phyloP scores from a whole-genome alignment of 345 rosid species.

The Ailanthus altissimus region DNA sequence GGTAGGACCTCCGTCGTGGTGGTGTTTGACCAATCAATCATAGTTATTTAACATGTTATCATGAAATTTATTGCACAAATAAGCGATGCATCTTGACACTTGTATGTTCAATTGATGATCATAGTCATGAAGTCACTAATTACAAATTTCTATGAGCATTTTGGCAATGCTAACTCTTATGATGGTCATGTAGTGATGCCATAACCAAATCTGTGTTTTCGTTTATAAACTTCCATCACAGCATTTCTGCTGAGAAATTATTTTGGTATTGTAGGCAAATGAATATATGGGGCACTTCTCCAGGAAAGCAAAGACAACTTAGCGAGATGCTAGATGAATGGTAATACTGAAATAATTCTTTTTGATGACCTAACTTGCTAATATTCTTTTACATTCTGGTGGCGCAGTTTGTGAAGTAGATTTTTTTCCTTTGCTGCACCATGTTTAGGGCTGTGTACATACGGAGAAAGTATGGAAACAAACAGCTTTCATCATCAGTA shows the following conservation, averaged over 20 bases:
- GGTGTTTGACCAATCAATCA: neutral
- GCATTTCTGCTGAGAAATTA: slow-evolving; percentile 9
- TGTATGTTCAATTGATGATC: neutral
- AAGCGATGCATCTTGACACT: neutral
- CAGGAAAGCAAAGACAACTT: slow-evolving; percentile 80
- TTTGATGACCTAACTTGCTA: slow-evolving; percentile 14
- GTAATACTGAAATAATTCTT: slow-evolving; percentile 40
- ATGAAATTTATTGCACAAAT: neutral
- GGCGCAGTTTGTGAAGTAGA: slow-evolving; percentile 2
- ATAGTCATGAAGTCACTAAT: neutral
- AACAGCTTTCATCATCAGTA: slow-evolving; percentile 66
- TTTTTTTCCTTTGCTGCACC: neutral
- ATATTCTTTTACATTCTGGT: neutral
- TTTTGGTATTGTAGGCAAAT: slow-evolving; percentile 65
- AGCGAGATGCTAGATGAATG: slow-evolving; percentile 97
- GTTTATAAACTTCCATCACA: neutral
- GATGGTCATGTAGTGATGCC: neutral
- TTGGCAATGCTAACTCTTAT: slow-evolving; percentile 5
- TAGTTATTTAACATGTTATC: neutral
- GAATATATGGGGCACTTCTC: slow-evolving; percentile 83
- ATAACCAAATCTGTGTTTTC: slow-evolving; percentile 1
- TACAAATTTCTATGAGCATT: neutral
- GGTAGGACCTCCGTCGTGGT: neutral
- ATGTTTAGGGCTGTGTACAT: slow-evolving; percentile 74
- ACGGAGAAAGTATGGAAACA: slow-evolving; percentile 64